phyloP scores from a whole-genome alignment of 2,329 filamentous ascomycete genomes.

The Fusarium avenaceum region DNA sequence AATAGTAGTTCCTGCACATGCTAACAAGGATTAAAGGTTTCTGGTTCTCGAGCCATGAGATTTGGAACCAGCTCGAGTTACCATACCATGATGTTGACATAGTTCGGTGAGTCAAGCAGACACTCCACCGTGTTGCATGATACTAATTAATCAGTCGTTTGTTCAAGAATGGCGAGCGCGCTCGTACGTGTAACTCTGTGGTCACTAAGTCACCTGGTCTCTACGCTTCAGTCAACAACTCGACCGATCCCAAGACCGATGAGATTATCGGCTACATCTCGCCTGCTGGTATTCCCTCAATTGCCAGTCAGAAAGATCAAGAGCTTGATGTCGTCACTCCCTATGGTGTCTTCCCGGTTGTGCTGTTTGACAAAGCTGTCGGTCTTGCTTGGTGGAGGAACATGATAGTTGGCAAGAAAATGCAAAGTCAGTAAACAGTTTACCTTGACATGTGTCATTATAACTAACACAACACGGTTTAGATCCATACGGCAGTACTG shows the following conservation, averaged over 20 bases:
- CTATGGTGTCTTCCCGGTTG: conserved; percentile 56
- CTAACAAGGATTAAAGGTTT: conserved; percentile 46
- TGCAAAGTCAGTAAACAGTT: conserved; percentile 55
- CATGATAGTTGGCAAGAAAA: conserved; percentile 58
- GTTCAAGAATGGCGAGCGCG: conserved; percentile 57
- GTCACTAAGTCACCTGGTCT: conserved; percentile 56
- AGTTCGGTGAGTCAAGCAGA: conserved; percentile 47
- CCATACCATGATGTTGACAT: conserved; percentile 59
- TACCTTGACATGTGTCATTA: too few relatives aligned
- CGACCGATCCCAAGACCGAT: conserved; percentile 54
- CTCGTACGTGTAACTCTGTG: conserved; percentile 58
- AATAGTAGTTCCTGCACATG: background rate
- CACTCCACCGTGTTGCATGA: accelerated
- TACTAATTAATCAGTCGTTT: conserved; percentile 47
- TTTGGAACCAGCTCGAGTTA: conserved; percentile 59
- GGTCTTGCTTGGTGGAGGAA: conserved; percentile 60
- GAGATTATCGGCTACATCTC: conserved; percentile 58
- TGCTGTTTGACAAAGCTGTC: conserved; percentile 55
- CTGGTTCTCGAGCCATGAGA: conserved; percentile 59
- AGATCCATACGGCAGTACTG: conserved; percentile 59
- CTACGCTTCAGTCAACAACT: conserved; percentile 60
- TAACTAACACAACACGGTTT: background rate
- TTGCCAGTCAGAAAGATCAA: conserved; percentile 57
- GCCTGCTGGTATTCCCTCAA: conserved; percentile 57
- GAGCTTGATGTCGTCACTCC: conserved; percentile 59